phyloP scores from a whole-genome alignment of 2,329 filamentous ascomycete species.

The Leptosphaerulina australis region DNA sequence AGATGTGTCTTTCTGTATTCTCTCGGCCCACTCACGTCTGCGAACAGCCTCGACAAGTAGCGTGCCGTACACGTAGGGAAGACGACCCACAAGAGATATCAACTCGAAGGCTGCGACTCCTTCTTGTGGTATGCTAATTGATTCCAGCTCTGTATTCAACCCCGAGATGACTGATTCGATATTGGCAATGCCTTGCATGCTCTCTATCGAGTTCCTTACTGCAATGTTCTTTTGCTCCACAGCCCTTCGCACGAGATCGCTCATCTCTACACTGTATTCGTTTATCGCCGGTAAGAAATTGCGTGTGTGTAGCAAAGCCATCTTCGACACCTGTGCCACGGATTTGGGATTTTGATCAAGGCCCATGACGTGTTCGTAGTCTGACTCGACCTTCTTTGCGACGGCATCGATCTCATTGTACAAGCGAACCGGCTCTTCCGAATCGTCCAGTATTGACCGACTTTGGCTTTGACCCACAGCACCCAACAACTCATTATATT shows the following conservation, averaged over 20 bases:
- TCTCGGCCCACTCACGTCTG: slow-evolving; percentile 86
- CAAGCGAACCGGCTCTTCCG: slow-evolving; percentile 69
- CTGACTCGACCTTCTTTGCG: slow-evolving; percentile 82
- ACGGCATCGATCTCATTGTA: slow-evolving; percentile 86
- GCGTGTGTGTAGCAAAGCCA: slow-evolving; percentile 67
- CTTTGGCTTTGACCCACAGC: slow-evolving; percentile 54
- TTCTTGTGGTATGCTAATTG: slow-evolving; percentile 74
- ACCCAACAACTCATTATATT: slow-evolving; percentile 53
- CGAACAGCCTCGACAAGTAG: slow-evolving; percentile 85
- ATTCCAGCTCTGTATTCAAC: slow-evolving; percentile 73
- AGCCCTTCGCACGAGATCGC: slow-evolving; percentile 58
- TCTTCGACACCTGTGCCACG: slow-evolving; percentile 66
- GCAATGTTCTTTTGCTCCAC: slow-evolving; percentile 70
- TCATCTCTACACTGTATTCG: slow-evolving; percentile 63
- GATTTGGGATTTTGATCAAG: slow-evolving; percentile 71
- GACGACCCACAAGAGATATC: slow-evolving; percentile 76
- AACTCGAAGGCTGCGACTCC: slow-evolving; percentile 81
- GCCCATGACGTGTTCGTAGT: slow-evolving; percentile 77
- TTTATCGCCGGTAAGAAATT: slow-evolving; percentile 66
- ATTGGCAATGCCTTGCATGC: slow-evolving; percentile 82
- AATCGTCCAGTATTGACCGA: slow-evolving; percentile 63
- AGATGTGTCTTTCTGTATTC: slow-evolving; percentile 84
- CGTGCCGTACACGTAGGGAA: slow-evolving; percentile 89
- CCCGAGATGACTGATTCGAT: slow-evolving; percentile 77
- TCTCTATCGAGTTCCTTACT: slow-evolving; percentile 68